These are phyloP conservation scores for Parmelia sp. DNA, from an alignment of 495 filamentous ascomycete species.

Conservation along the genomic window DNA sequence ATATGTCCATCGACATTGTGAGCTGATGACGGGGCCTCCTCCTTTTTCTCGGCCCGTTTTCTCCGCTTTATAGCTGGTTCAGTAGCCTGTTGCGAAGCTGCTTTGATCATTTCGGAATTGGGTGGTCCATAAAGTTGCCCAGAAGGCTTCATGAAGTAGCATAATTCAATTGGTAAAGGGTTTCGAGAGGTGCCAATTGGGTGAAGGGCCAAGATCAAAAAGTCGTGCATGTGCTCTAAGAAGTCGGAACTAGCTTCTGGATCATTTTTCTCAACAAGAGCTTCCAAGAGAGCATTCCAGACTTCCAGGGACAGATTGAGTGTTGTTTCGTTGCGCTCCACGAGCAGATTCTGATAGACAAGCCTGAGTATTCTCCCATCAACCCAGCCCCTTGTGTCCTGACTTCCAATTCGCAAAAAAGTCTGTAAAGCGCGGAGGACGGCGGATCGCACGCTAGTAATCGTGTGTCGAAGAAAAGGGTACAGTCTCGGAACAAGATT, in stretches of 20 bases:
- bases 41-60: constrained; percentile 74
- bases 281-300: constrained; percentile 71
- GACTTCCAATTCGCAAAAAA: constrained; percentile 77
- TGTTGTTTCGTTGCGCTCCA: constrained; percentile 79
- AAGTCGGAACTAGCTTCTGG: constrained; percentile 58
- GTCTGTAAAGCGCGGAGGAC: constrained; percentile 89
- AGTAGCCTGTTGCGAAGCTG: constrained; percentile 49
- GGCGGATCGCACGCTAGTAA: constrained; percentile 87
- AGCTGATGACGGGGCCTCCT: constrained; percentile 53
- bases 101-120: constrained; percentile 45
- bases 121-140: constrained; percentile 66
- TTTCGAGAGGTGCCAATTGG: constrained; percentile 86
- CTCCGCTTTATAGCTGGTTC: constrained; percentile 62
- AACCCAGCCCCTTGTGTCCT: constrained; percentile 83
- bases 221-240: constrained; percentile 61
- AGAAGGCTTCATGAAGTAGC: constrained; percentile 89
- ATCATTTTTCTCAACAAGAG: constrained; percentile 52
- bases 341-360: constrained; percentile 88
- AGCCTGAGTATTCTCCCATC: constrained; percentile 82
- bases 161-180: constrained; percentile 82
- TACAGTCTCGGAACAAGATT: constrained; percentile 89
- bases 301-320: constrained; percentile 76
- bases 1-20: constrained; percentile 98
- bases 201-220: constrained; percentile 74
- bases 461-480: constrained; percentile 93